Evolutionary conservation across 2,329 filamentous ascomycete genomes (phyloP).

Genomic region (Metarhizium rileyi): DNA sequence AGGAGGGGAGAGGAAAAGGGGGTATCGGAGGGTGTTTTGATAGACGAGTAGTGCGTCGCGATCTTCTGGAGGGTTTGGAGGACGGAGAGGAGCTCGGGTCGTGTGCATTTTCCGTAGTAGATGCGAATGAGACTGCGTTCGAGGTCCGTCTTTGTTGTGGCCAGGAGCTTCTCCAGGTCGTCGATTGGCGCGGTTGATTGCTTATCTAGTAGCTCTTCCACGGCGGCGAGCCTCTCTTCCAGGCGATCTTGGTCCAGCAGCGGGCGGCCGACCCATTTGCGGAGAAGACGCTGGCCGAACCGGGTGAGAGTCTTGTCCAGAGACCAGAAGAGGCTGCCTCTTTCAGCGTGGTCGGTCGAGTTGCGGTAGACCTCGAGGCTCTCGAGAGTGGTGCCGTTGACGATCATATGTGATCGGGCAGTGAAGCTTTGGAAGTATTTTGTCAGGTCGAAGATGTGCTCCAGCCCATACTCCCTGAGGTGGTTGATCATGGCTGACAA

Average conservation of each 20-base stretch:
- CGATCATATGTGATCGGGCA: constrained; percentile 85
- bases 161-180: constrained; percentile 62
- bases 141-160: constrained; percentile 66
- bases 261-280: constrained; percentile 92
- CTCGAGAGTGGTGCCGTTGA: constrained; percentile 89
- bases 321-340: constrained; percentile 91
- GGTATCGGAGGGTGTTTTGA: constrained; percentile 54
- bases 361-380: constrained; percentile 96
- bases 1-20: constrained; percentile 66
- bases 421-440: constrained; percentile 97
- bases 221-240: constrained; percentile 70
- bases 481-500: constrained; percentile 95
- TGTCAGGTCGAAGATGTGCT: constrained; percentile 92
- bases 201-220: constrained; percentile 72
- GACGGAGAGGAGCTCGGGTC: constrained; percentile 76
- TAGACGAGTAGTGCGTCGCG: constrained; percentile 61
- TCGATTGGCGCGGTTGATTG: constrained; percentile 59
- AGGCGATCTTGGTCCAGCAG: constrained; percentile 66
- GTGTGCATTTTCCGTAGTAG: constrained; percentile 92
- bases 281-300: constrained; percentile 76
- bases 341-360: constrained; percentile 73
- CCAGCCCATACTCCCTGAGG: constrained; percentile 80
- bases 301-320: constrained; percentile 85
- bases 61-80: constrained; percentile 80
- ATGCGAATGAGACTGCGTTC: constrained; percentile 91